Evolutionary conservation across 1,139 yeast genomes (phyloP), one percentile per base, ranked within the genome.

Genomic region (Kurtzmaniella natalensis): DNA sequence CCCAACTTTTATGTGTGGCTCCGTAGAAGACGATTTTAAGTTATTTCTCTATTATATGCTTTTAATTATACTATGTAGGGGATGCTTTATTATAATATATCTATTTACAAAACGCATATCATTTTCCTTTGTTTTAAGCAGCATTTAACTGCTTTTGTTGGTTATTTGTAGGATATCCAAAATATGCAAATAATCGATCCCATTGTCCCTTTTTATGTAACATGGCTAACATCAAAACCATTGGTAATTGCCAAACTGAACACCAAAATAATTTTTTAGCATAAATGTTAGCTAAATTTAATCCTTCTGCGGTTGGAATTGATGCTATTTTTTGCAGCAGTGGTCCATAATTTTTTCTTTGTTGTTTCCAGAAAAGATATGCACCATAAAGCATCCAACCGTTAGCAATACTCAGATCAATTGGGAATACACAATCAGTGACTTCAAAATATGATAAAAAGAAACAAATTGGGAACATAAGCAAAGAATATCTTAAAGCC

Each of bases 141-240:
- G n/a, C n/a, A n/a, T n/a, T n/a, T n/a, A n/a, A n/a, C n/a, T n/a
- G n/a, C n/a, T n/a, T n/a, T n/a, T n/a, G n/a, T n/a, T n/a, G n/a
- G 6, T 11, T 23, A 14, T 16, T 18, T 13, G 11, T 27, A 17
- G 31, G 9, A 19, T 50, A 28, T 8, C 64, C 64, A 31, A 63
- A 33, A 37, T 60, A 62, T 10, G 41, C 41, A 36, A 59, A 55
- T 30, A 84, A 51, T 64, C 92, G 75, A 53, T 87, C 95, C 96
- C 96, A 89, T 56, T 89, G 89, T 3, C 96, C 96, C 53, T 81
- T 82, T 59, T 92, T 94, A 59, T 94, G 98, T 34, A 89, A 57
- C 88, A 94, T 88, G 1, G 97, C 97, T 40, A 94, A 66, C 18
- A 88, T 81, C 37, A 94, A 64, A 7, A 94, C 81, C 0, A 86